Base-by-base conservation (phyloP, 2,329 filamentous ascomycete species). In the Zymoseptoria pseudotritici region DNA sequence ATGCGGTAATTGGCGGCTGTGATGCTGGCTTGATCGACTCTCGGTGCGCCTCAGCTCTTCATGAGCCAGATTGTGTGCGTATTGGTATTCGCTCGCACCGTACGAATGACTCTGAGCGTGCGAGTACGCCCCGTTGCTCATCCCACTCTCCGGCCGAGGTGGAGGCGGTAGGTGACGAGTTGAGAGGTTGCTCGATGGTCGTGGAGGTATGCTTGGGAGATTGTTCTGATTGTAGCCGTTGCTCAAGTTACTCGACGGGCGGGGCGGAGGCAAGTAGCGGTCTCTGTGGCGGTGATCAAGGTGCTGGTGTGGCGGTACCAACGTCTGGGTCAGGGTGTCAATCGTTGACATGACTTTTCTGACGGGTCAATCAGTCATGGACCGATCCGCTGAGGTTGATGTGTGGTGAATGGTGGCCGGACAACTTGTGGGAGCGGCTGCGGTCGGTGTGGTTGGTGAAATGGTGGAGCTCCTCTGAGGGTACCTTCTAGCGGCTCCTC, bases 111-210 rank as follows among this genome's bases (percentile, higher is more conserved):
- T 60, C 57, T 69, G 69, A 53, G 50, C 58, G 51, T 63, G 59
- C 21, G 63, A 57, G 59, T 70, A 67, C 54, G 50, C 57, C 29
- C 60, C 60, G 60, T 68, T 67, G 63, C 67, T 69, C 65, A 72
- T 68, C 22, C 66, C 69, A 61, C 68, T 71, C 29, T 66, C 67
- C 56, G 69, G 63, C 20, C 69, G 66, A 46, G 69, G 65, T 50
- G 66, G 66, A 60, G 66, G 67, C 22, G 66, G 67, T 55, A 69
- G 59, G 53, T 69, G 69, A 20, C 65, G 66, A 55, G 60, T 64
- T 42, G 69, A 69, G 51, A 70, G 63, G 58, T 70, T 71, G 63
- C 70, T 72, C 19, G 69, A 67, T 9, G 70, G 69, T 50, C 70
- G 61, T n/a, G 70, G 65, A 20, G 70, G 69, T 19, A 71, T 69